Evolutionary conservation across 2,329 filamentous ascomycete genomes (phyloP), one percentile per base, ranked within the genome.

Genomic region (Aspergillus thermomutatus): DNA sequence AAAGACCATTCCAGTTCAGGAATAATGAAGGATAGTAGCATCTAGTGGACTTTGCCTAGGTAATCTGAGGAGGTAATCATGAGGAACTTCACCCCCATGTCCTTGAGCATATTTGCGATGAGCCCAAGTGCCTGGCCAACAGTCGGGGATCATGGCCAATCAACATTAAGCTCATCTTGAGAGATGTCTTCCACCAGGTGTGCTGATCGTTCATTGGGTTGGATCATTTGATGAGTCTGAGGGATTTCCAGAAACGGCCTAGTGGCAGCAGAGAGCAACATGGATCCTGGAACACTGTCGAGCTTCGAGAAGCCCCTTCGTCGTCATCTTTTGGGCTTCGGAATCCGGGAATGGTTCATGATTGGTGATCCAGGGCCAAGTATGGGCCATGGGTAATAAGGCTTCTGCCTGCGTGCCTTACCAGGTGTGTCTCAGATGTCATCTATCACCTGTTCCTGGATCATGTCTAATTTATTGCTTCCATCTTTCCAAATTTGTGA

Each of bases 301-400:
- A 54, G 53, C 62, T 64, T 64, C 62, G 45, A 50, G 62, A 64
- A 64, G 62, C 48, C 55, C 55, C 55, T 60, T 55, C 58, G 57
- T 64, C 62, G 62, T 64, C 60, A 63, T 59, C 62, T n/a, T 54
- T 52, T 43, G 37, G 34, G 14, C 40, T 41, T n/a, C 25, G 55
- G n/a, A 37, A 37, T 37, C 31, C 17, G 14, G 31, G 14, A 37
- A 31, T 25, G n/a, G 3, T 25, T 19, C 31, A 40, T 55, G 43
- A 48, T 50, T 49, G 48, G 48, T 25, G 49, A 28, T 21, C 27
- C 47, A 34, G 43, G 31, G 26, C n/a, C 10, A 47, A 47, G 53
- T 17, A 37, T 37, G 31, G 31, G 14, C 6, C 31, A 37, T 37
- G 14, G 31, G 31, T 37, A 37, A 37, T 37, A 14, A 37, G 31